Percentiles rank a stretch among this genome's conserved stretches.
phyloP scores from a whole-genome alignment of 805 yeast species.

The Kodamaea restingae region DNA sequence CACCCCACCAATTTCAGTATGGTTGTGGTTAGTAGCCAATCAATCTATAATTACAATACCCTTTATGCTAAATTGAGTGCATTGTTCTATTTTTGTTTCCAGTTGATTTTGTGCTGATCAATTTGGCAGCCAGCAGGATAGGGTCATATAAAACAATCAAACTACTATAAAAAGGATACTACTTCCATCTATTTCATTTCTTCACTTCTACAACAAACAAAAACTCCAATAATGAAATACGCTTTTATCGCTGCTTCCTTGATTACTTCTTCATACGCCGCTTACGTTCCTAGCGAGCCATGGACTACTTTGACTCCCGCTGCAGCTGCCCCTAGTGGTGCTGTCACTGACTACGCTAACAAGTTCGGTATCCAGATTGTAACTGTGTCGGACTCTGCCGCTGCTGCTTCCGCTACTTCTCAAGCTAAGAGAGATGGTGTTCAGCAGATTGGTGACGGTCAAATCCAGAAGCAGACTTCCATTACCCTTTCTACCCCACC shows the following conservation, averaged over 20 bases:
- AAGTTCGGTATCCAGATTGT: slow-evolving; percentile 7
- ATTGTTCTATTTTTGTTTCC: neutral
- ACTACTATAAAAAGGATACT: neutral
- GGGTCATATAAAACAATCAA: neutral
- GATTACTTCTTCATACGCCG: slow-evolving; percentile 17
- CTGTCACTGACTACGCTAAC: slow-evolving; percentile 18
- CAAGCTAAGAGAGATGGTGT: slow-evolving; percentile 27
- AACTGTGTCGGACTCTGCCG: neutral
- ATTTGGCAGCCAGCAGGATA: neutral
- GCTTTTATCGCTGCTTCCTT: slow-evolving; percentile 16
- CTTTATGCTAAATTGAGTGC: neutral
- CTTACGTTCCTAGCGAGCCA: slow-evolving; percentile 22
- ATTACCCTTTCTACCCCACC: slow-evolving; percentile 32
- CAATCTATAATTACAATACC: neutral
- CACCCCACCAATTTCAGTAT: no score
- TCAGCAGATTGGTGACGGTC: slow-evolving; percentile 49
- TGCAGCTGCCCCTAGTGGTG: slow-evolving; percentile 23
- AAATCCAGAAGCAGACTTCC: slow-evolving; percentile 41
- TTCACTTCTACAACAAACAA: slow-evolving; percentile 1
- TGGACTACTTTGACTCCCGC: slow-evolving; percentile 32
- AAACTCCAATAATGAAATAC: slow-evolving; percentile 17
- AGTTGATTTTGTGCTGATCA: neutral
- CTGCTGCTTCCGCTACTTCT: slow-evolving; percentile 38
- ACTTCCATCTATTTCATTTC: neutral
- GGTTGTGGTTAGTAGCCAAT: no score